Percentiles rank a stretch among this genome's conserved stretches.
These are phyloP conservation scores for Tieghemiomyces parasiticus DNA, from an alignment of 192 early-diverging fungal species.

Conservation along the genomic window DNA sequence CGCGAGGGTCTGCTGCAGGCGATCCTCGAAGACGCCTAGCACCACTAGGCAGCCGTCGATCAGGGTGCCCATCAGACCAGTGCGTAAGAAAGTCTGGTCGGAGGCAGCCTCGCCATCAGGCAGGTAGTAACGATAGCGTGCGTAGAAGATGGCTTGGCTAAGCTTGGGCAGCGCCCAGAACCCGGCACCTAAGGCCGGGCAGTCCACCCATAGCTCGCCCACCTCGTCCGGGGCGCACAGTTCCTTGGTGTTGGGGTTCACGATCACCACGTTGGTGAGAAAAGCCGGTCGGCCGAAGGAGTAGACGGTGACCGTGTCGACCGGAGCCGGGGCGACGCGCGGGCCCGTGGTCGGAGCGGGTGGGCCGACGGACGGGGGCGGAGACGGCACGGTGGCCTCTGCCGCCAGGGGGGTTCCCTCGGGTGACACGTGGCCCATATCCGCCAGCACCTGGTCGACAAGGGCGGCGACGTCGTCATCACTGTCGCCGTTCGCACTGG, in stretches of 20 bases:
- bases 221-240: slow-evolving; percentile 56
- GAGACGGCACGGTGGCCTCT: neutral
- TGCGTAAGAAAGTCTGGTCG: slow-evolving; percentile 55
- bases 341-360: neutral
- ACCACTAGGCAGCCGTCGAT: slow-evolving; percentile 56
- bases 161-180: slow-evolving; percentile 69
- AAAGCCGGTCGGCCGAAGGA: slow-evolving; percentile 25
- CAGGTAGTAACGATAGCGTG: slow-evolving; percentile 23
- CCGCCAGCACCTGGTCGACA: neutral
- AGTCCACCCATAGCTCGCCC: slow-evolving; percentile 78
- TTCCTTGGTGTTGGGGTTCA: slow-evolving; percentile 65
- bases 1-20: slow-evolving; percentile 23
- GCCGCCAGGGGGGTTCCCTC: neutral
- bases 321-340: neutral
- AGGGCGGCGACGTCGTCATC: neutral
- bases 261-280: slow-evolving; percentile 49
- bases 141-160: slow-evolving; percentile 57
- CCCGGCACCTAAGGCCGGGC: slow-evolving; percentile 50
- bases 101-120: slow-evolving; percentile 30
- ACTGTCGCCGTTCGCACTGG: neutral
- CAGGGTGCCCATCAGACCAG: slow-evolving; percentile 55
- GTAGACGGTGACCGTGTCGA: slow-evolving; percentile 1
- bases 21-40: slow-evolving; percentile 63
- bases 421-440: neutral
- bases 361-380: neutral